Evolutionary conservation across 2,329 filamentous ascomycete genomes (phyloP), one percentile per base, ranked within the genome.

Genomic region (Apiospora marii): DNA sequence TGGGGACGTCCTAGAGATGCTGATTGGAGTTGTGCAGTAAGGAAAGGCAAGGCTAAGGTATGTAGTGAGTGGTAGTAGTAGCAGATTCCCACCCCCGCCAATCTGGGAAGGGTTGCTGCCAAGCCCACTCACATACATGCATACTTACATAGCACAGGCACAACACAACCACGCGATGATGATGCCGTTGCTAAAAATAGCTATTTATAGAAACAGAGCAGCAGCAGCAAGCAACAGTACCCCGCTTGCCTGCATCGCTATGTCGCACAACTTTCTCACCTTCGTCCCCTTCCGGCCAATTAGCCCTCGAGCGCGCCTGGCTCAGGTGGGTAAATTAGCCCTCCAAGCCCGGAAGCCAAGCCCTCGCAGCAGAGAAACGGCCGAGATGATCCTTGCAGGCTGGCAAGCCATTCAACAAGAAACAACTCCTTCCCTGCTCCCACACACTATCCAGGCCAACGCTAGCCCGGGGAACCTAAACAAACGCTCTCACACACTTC

Each of bases 161-260:
- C 75, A 71, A 74, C 71, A 77, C 34, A 64, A 71, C 74, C 71
- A 77, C 58, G 34, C 58, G 58, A 41, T 64, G 58, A 64, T 64
- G 58, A 41, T 41, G 37, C 58, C 73, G 75, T 73, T 76, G 76
- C 79, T 80, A 80, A 77, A 77, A 78, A 80, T 80, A 80, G 78
- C 76, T 80, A 81, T 80, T 79, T 77, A 77, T 80, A 81, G 79
- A 71, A 49, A 48, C 44, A 48, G 44, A 48, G 44, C 44, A 48
- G 22, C 16, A 48, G n/a, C 12, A 22, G 22, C 27, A 30, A 51
- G 48, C 48, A 46, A 14, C 71, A 72, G 16, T 51, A 34, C 68
- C 37, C 68, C 68, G 48, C 68, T 53, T 22, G 46, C 48, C 48
- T 70, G 68, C 68, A 58, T 48, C 34, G 58, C 13, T 30, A 70